Evolutionary conservation across 495 filamentous ascomycete genomes (phyloP), one percentile per base, ranked within the genome.

Genomic region (Amorphotheca resinae): DNA sequence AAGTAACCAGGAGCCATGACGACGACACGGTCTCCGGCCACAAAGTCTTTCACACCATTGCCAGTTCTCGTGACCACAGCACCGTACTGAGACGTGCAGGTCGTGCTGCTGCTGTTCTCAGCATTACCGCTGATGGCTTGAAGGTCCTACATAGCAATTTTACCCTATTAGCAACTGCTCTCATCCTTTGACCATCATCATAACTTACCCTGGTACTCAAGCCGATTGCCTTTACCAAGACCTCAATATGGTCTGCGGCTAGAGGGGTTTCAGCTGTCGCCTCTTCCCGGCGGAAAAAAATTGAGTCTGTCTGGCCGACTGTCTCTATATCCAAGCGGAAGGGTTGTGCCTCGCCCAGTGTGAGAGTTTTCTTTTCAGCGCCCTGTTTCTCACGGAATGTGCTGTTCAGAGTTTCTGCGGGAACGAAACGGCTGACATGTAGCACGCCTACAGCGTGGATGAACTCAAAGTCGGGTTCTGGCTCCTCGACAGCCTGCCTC

Each of bases 11-110:
- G 58, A 0, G 58, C 58, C 38, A 63, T 42, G 39, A 59, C 55
- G 9, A 58, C 54, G 0, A 73, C 66, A 0, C 62, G 51, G 38
- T 70, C 67, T 7, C 69, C 69, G 22, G 31, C 18, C 3, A 18
- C 4, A 9, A 41, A 17, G 15, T 17, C 11, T 1, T 2, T 15
- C 6, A 34, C 21, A 6, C 12, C n/a, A n/a, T 17, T 14, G n/a
- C 40, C 52, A n/a, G 46, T 37, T 11, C 12, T 35, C 8, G 6
- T 31, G 4, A 54, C 41, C 0, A 51, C 28, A 21, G 48, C 52
- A 37, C 22, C 14, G 30, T n/a, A 55, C 16, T 56, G 50, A 9
- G 35, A 22, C 3, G 38, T 32, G 12, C 26, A 40, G 9, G 42
- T 37, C 1, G 33, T 38, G n/a, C n/a, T n/a, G 16, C 43, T 28